Evolutionary conservation across 495 filamentous ascomycete genomes (phyloP), one percentile per base, ranked within the genome.

Genomic region (Daldinia bambusicola): DNA sequence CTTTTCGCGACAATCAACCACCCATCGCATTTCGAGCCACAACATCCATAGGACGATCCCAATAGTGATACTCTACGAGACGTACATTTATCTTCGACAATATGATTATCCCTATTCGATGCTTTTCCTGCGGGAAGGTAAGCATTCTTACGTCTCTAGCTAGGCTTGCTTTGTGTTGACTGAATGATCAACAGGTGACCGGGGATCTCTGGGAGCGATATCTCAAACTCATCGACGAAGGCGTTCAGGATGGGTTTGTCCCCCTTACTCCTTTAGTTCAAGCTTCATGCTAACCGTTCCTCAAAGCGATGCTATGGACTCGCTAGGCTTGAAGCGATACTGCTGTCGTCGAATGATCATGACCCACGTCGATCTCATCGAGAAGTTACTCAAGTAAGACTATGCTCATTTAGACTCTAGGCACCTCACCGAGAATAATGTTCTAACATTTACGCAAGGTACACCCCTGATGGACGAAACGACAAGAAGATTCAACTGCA

Each of bases 121-220:
- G 95, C 83, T 99, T 99, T 84, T 98, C 95, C 57, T 99, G 95
- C 78, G 95, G 95, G 76, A 99, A 98, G 91, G 95, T 97, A 79
- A 30, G 57, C 58, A n/a, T 43, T 45, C 16, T 26, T 34, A 57
- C 20, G 5, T 38, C 9, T 26, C 22, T 13, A 2, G 26, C 38
- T 43, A 12, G 13, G 16, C 20, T 37, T 16, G 50, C 26, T 61
- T 65, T 61, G 65, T 72, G 18, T 48, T 68, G 40, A 69, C 66
- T 32, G n/a, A 61, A 50, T 37, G 31, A 45, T 31, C 20, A 58
- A 61, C 18, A 99, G 95, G 95, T 99, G 67, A 92, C 95, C 40
- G 95, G 92, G 48, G 95, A 99, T 79, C 89, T 99, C 38, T 99
- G 96, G 95, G 95, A 99, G 80, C 89, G 91, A 45, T 99, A 96